Percentiles rank a stretch among this genome's conserved stretches.
These are phyloP conservation scores for Ogataea ramenticola DNA, from an alignment of 805 yeast genomes.

Conservation along the genomic window DNA sequence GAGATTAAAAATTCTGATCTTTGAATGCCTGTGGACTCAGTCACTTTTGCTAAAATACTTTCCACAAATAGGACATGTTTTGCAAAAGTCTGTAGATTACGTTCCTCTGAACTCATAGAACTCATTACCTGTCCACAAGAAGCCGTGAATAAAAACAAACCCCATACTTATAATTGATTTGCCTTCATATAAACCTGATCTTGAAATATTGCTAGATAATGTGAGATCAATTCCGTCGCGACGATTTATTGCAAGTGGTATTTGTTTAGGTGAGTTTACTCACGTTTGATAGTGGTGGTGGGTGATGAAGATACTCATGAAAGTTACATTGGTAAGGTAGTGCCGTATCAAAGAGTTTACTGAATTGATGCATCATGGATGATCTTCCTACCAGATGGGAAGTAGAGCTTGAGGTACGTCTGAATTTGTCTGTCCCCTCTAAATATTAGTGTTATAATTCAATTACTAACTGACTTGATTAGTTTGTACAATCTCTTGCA, in stretches of 20 bases:
- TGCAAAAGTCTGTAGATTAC: neutral
- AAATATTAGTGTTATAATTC: no score
- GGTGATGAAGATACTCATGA: neutral
- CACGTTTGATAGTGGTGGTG: no score
- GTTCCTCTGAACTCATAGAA: neutral
- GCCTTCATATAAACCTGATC: no score
- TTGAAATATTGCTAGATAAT: no score
- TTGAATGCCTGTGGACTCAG: neutral
- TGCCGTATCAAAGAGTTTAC: neutral
- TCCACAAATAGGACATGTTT: neutral
- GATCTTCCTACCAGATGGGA: constrained; percentile 79
- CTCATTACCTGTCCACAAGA: no score
- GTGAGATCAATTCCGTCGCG: neutral
- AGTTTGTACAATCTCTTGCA: constrained; percentile 88
- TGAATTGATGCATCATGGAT: constrained; percentile 3
- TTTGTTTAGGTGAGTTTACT: no score
- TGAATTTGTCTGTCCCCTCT: neutral
- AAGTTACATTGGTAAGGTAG: no score
- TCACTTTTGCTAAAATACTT: constrained; percentile 2
- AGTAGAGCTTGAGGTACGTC: constrained; percentile 38
- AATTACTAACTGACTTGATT: no score
- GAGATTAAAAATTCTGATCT: neutral
- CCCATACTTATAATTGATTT: no score
- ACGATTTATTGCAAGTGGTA: neutral
- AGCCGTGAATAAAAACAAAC: no score